phyloP scores from a whole-genome alignment of 345 rosid species.

The Populus euphratica region DNA sequence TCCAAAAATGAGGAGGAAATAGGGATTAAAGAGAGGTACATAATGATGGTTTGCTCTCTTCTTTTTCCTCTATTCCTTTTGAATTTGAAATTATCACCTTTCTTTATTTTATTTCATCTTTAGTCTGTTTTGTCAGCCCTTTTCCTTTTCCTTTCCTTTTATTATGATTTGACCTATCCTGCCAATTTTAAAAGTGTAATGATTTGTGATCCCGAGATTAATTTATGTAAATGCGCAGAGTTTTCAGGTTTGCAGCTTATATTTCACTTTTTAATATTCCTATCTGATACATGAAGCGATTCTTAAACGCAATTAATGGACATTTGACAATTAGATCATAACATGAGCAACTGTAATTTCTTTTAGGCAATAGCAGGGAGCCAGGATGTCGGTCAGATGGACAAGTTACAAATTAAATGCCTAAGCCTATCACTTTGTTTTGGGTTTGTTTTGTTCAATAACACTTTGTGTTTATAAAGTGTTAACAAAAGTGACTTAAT shows the following conservation, averaged over 20 bases:
- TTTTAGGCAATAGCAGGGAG: no score
- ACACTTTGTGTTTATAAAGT: no score
- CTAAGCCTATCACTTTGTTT: no score
- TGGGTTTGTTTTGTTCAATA: no score
- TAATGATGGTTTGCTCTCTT: not conserved
- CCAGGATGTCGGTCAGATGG: no score
- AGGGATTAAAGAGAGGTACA: not conserved
- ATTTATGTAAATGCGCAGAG: not conserved
- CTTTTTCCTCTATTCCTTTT: no score
- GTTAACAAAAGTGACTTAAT: no score
- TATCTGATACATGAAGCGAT: no score
- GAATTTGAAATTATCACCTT: no score
- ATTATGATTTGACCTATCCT: not conserved
- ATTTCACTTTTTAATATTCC: not conserved
- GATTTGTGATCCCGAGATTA: not conserved
- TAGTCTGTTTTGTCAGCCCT: not conserved
- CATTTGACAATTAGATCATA: not conserved
- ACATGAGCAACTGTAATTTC: not conserved
- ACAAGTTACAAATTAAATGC: no score
- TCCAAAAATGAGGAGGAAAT: not conserved
- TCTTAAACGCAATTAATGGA: not conserved
- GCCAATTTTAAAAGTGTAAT: not conserved
- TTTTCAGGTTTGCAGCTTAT: not conserved
- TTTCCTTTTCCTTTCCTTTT: not conserved
- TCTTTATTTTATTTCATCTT: not conserved